Evolutionary conservation across 257 asterid species (phyloP).

Genomic region (Catharanthus roseus): DNA sequence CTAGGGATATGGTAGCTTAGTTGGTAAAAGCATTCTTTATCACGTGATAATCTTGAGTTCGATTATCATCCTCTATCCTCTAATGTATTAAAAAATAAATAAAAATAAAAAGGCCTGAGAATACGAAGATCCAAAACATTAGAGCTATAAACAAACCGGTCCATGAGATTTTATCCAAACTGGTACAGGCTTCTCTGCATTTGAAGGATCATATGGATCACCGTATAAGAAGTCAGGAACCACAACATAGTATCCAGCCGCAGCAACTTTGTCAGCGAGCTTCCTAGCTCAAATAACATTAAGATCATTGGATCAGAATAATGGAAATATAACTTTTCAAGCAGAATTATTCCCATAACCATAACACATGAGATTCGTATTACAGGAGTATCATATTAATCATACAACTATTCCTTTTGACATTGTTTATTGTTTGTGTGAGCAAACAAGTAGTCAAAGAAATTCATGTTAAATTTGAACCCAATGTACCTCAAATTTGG

Average conservation of each 20-base stretch:
- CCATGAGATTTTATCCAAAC: slow-evolving; percentile 44
- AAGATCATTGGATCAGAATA: slow-evolving; percentile 1
- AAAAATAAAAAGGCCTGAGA: no score
- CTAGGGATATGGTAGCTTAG: no score
- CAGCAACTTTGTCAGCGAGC: slow-evolving; percentile 63
- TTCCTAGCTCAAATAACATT: slow-evolving; percentile 29
- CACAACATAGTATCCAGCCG: slow-evolving; percentile 53
- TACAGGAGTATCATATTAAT: neutral
- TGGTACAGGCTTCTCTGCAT: slow-evolving; percentile 26
- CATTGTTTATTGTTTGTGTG: neutral
- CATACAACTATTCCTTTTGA: neutral
- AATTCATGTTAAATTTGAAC: neutral
- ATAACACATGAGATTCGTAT: neutral
- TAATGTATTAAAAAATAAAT: no score
- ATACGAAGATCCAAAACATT: neutral
- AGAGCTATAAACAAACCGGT: slow-evolving; percentile 32
- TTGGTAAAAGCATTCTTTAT: no score
- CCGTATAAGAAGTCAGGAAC: slow-evolving; percentile 65
- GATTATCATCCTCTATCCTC: no score
- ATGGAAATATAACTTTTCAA: neutral
- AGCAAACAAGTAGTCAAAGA: neutral
- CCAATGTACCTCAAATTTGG: slow-evolving; percentile 23
- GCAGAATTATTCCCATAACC: neutral
- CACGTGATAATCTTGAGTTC: no score
- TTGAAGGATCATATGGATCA: slow-evolving; percentile 42